Conservation (phyloP, 75 land plant species). For the Isoetes taiwanensis region DNA sequence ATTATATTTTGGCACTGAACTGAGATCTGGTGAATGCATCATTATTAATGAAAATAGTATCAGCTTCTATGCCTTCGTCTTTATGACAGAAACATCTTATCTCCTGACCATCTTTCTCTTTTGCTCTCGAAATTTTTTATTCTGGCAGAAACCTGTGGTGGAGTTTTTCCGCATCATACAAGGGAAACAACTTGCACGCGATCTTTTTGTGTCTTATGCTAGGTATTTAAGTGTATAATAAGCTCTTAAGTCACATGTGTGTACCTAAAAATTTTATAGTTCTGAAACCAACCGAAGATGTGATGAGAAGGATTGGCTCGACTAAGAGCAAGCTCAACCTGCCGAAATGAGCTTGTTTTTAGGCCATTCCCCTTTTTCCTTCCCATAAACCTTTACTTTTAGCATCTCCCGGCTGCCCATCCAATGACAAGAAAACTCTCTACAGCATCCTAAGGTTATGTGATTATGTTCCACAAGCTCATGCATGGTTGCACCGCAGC, state of each 20-base stretch:
- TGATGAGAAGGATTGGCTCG: not conserved
- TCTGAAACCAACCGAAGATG: not conserved
- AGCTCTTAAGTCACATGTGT: no score
- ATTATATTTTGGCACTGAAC: not conserved
- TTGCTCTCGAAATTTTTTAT: not conserved
- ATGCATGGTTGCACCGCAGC: no score
- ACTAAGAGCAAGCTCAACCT: no score
- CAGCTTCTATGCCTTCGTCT: not conserved
- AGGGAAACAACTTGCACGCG: slow-evolving; percentile 70
- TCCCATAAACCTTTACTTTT: no score
- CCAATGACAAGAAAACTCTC: no score
- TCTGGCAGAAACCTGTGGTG: slow-evolving; percentile 41
- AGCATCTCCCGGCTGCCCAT: no score
- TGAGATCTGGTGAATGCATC: not conserved
- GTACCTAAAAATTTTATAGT: not conserved
- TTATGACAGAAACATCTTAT: not conserved
- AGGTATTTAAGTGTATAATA: slow-evolving; percentile 52
- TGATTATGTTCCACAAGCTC: no score
- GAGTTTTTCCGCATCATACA: slow-evolving; percentile 81
- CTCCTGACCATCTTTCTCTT: not conserved
- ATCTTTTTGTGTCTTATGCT: slow-evolving; percentile 74
- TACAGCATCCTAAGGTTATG: no score
- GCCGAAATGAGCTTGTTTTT: no score
- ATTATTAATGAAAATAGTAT: not conserved
- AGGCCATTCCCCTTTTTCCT: no score